Base-by-base conservation (phyloP, 306 rosid genomes). In the Inga leiocalycina region DNA sequence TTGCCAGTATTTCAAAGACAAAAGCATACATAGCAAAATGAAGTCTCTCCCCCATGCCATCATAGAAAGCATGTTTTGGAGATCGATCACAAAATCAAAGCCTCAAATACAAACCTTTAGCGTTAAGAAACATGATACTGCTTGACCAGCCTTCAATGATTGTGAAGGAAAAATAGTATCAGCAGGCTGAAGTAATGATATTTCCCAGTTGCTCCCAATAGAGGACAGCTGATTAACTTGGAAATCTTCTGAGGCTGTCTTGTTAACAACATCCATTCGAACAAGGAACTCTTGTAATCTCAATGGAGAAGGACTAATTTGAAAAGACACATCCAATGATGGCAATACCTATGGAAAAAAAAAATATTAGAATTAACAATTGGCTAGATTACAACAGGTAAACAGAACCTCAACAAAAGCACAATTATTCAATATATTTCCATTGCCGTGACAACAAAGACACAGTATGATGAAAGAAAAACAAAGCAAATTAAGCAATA, bases 281-380 rank as follows among this genome's bases (percentile, higher is more conserved):
- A 97, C 97, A 71, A 97, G 95, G 83, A 92, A 97, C 80, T 97
- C 97, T 62, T 87, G 90, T 79, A 94, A 78, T 88, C 95, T 94
- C 88, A 92, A 92, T 59, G 92, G 91, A 82, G 97, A 94, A 86
- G 97, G 98, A 86, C 89, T 87, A 74, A 94, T 90, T 86, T 91
- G 97, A 88, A 92, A 97, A 30, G 95, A 89, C 79, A 97, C 85
- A 49, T 91, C 99, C 89, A 97, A 87, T 14, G 99, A 97, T 10
- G 99, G 97, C 44, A 92, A 87, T 48, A 94, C 94, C 99, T 97
- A 80, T 15, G 62, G 81, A 80, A 70, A 78, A 70, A 70, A 27
- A 74, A 76, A 71, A 90, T 45, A 76, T 83, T 24, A 85, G 67
- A 62, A 86, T 22, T 81, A 49, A 82, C 81, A 87, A 80, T 27